These are phyloP conservation scores for Scolecobasidium constrictum DNA, from an alignment of 2,329 filamentous ascomycete species.

Conservation along the genomic window DNA sequence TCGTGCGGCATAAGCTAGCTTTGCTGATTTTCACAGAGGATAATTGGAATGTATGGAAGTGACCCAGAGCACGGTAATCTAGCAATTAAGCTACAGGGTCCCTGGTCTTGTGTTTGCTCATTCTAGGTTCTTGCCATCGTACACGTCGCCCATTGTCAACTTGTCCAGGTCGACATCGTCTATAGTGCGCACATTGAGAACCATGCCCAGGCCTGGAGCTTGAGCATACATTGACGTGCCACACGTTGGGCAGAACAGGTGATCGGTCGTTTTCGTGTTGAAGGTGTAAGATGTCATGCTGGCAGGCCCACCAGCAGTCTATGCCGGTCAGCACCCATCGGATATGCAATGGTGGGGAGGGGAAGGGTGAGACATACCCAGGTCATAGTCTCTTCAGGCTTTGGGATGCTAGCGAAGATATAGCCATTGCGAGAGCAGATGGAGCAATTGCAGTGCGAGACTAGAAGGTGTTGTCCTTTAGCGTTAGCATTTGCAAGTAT, in stretches of 20 bases:
- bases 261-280: constrained; percentile 14
- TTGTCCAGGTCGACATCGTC: constrained; percentile 18
- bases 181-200: constrained; percentile 21
- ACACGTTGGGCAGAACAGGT: constrained; percentile 22
- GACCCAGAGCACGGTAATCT: neutral
- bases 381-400: neutral
- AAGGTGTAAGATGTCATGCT: constrained; percentile 19
- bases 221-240: constrained; percentile 17
- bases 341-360: neutral
- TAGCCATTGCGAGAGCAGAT: constrained; percentile 11
- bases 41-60: constrained; percentile 37
- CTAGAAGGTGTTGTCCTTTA: too few relatives aligned
- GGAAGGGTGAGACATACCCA: neutral
- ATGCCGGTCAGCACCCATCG: neutral
- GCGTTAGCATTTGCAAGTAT: too few relatives aligned
- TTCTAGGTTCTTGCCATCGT: constrained; percentile 3
- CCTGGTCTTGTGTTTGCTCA: neutral
- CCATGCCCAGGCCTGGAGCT: constrained; percentile 11
- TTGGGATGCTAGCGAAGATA: constrained; percentile 4
- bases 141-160: constrained; percentile 12
- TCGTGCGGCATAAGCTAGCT: constrained; percentile 76
- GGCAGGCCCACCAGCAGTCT: neutral
- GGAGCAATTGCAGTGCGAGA: constrained; percentile 11
- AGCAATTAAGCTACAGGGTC: neutral
- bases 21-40: constrained; percentile 83